phyloP scores from a whole-genome alignment of 148 eudicot genomes.

The Mesembryanthemum crystallinum region DNA sequence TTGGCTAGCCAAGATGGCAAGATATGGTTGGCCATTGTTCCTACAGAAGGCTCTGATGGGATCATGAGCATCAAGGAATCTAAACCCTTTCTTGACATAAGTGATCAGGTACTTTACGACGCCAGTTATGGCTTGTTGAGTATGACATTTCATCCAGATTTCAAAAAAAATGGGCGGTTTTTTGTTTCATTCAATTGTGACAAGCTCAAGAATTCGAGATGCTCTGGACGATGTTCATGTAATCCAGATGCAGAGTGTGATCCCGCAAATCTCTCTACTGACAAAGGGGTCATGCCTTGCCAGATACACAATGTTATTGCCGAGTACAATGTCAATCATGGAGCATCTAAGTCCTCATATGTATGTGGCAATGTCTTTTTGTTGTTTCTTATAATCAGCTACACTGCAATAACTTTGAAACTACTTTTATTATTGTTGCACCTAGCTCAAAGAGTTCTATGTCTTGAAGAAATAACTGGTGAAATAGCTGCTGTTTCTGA shows the following conservation, averaged over 20 bases:
- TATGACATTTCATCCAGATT: conserved; percentile 13
- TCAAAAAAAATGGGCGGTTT: background rate
- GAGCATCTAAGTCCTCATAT: background rate
- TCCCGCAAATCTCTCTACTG: background rate
- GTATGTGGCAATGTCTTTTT: background rate
- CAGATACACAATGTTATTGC: conserved; percentile 13
- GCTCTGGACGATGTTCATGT: conserved; percentile 10
- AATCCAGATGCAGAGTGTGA: conserved; percentile 15
- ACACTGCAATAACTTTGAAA: too few relatives aligned
- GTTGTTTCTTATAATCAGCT: background rate
- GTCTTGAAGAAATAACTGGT: too few relatives aligned
- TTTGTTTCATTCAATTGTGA: conserved; percentile 11
- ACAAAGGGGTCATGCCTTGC: background rate
- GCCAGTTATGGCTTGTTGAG: background rate
- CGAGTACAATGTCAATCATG: background rate
- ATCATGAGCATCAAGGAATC: background rate
- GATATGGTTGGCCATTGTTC: conserved; percentile 7
- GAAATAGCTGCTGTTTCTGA: too few relatives aligned
- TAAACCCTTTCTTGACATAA: conserved; percentile 9
- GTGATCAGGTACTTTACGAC: background rate
- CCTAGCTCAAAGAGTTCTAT: too few relatives aligned
- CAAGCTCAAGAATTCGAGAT: background rate
- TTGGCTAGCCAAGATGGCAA: conserved; percentile 1
- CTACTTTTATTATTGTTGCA: too few relatives aligned
- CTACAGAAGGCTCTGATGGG: background rate